These are phyloP conservation scores for Oenanthe sinensis DNA, from an alignment of 129 eudicot genomes.

Conservation along the genomic window DNA sequence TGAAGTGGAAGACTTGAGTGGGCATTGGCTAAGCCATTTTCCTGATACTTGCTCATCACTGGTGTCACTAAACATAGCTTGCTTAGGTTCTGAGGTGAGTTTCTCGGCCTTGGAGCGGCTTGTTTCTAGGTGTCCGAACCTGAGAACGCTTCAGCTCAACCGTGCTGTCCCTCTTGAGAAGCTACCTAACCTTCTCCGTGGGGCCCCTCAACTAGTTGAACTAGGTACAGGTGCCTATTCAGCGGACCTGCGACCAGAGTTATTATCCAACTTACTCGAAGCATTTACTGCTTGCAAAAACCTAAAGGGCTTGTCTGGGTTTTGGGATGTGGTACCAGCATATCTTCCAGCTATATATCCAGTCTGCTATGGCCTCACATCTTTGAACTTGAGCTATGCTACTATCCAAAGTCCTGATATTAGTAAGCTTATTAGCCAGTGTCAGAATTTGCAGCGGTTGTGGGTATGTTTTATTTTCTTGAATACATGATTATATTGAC, in stretches of 20 bases:
- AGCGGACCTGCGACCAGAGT: slow-evolving; percentile 47
- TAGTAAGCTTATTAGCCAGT: slow-evolving; percentile 45
- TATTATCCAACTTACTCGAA: slow-evolving; percentile 29
- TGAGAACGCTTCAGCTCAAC: slow-evolving; percentile 55
- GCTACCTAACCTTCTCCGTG: slow-evolving; percentile 40
- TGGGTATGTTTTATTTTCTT: slow-evolving; percentile 37
- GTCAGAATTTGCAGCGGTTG: slow-evolving; percentile 52
- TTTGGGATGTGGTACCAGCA: slow-evolving; percentile 66
- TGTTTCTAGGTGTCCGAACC: slow-evolving; percentile 55
- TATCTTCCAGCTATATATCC: slow-evolving; percentile 63
- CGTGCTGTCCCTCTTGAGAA: slow-evolving; percentile 66
- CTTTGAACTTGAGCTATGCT: slow-evolving; percentile 63
- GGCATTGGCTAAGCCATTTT: slow-evolving; percentile 68
- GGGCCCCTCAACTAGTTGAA: slow-evolving; percentile 61
- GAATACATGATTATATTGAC: background rate
- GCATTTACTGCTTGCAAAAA: slow-evolving; percentile 54
- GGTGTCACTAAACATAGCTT: slow-evolving; percentile 59
- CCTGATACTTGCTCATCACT: slow-evolving; percentile 55
- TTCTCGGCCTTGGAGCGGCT: slow-evolving; percentile 58
- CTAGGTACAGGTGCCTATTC: slow-evolving; percentile 63
- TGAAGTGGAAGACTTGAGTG: slow-evolving; percentile 52
- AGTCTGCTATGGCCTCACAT: slow-evolving; percentile 54
- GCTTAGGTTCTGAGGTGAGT: slow-evolving; percentile 55
- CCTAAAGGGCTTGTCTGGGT: slow-evolving; percentile 60
- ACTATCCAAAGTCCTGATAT: slow-evolving; percentile 53